Conservation (phyloP, 169 alveolate genomes). For the Toxoplasma gondii region DNA sequence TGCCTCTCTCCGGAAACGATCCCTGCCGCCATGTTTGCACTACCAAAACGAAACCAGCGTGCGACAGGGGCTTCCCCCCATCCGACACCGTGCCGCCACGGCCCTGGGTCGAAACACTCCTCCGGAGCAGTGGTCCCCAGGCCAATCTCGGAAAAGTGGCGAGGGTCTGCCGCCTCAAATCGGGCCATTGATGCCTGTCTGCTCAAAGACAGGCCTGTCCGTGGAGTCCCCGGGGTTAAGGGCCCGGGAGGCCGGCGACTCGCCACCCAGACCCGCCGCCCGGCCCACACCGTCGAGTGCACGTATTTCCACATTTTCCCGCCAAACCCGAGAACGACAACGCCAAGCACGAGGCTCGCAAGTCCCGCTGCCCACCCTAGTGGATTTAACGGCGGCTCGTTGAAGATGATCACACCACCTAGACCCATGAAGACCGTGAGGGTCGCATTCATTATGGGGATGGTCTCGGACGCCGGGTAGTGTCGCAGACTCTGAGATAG, state of each 20-base stretch:
- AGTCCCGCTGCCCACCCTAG: constrained; percentile 4
- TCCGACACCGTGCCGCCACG: not conserved
- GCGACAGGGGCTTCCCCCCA: not conserved
- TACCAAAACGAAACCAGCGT: not conserved
- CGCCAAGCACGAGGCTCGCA: not conserved
- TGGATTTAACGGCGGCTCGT: not conserved
- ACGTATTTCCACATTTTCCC: not conserved
- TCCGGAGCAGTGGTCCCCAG: too few species aligned
- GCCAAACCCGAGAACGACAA: constrained; percentile 28
- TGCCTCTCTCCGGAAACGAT: not conserved
- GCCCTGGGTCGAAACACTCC: not conserved
- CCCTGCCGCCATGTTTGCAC: not conserved
- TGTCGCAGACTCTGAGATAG: constrained; percentile 20
- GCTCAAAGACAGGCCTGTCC: not conserved
- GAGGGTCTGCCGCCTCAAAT: not conserved
- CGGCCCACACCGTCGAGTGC: not conserved
- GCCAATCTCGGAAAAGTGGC: not conserved
- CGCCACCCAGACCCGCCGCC: not conserved
- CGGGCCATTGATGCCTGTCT: not conserved
- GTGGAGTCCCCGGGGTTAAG: not conserved
- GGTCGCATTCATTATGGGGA: constrained; percentile 24
- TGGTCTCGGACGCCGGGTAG: constrained; percentile 27
- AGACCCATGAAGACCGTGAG: constrained; percentile 10
- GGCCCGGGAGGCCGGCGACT: not conserved
- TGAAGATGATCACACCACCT: constrained; percentile 3